Base-by-base conservation (phyloP, 768 basidiomycete species). In the Goffeauzyma gilvescens region DNA sequence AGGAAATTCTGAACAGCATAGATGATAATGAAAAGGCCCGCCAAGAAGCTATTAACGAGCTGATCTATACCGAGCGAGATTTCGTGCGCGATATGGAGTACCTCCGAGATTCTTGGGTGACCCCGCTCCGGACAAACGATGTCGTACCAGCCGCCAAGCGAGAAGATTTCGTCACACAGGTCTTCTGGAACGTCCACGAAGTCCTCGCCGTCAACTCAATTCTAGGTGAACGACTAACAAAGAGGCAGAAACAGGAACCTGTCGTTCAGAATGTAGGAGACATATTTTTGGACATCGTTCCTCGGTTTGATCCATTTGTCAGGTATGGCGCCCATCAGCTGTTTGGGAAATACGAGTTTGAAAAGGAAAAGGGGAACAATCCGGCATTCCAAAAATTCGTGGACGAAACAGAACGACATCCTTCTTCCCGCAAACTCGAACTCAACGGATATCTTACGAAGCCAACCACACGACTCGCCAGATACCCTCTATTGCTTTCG, bases 51-150 rank as follows among this genome's bases (percentile, higher is more conserved):
- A 96, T 98, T 68, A 95, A 96, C 58, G 93, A 98, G 67, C 84
- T 93, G 26, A 78, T 75, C 44, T 75, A 75, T 50, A 98, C 93
- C 6, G 93, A 96, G 60, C 74, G 89, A 21, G 93, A 96, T 66
- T 96, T 98, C 63, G 89, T 98, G 33, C 74, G 85, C 44, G 93
- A 95, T 65, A 75, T 96, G 75, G 93, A 98, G 65, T 96, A 96
- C 58, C 72, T 98, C 35, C 79, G 89, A 50, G 90, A 96, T 59
- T 82, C 90, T 41, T 98, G 93, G 93, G 74, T 93, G 41, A 81
- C 79, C 46, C 81, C 80, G 2, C 70, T 96, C 21, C 76, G 78
- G 54, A 75, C 79, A 37, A 73, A 55, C 28, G 72, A 83, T 46
- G 73, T 86, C 59, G 79, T 96, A 38, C 78, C 86, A 2, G 68